Conservation (phyloP, 2,329 filamentous ascomycete genomes). For the Tothia fuscella region DNA sequence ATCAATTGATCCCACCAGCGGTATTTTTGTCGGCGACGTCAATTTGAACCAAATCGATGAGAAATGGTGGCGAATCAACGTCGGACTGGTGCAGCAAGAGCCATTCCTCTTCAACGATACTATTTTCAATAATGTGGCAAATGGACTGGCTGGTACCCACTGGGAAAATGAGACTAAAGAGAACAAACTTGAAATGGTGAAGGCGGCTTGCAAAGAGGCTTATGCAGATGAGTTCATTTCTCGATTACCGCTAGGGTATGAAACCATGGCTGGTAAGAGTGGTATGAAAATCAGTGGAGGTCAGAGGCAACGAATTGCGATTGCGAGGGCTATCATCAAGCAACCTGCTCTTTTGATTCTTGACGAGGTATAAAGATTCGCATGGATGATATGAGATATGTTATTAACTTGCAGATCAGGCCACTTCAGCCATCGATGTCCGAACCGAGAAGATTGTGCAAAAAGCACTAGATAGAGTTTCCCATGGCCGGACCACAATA, state of each 20-base stretch:
- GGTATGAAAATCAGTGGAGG: conserved; percentile 67
- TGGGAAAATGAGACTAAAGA: conserved; percentile 43
- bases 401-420: too few species aligned
- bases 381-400: too few species aligned
- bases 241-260: conserved; percentile 44
- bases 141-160: conserved; percentile 24
- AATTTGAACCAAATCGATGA: conserved; percentile 23
- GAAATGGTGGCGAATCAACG: conserved; percentile 34
- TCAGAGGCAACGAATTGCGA: conserved; percentile 71
- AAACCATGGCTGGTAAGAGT: conserved; percentile 62
- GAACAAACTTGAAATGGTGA: conserved; percentile 43
- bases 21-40: conserved; percentile 18
- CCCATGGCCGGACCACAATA: conserved; percentile 56
- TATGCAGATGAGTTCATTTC: conserved; percentile 27
- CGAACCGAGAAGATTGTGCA: conserved; percentile 43
- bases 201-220: conserved; percentile 28
- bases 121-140: conserved; percentile 27
- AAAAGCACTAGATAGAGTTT: conserved; percentile 46
- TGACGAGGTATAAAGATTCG: too few species aligned
- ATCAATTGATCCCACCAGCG: neutral
- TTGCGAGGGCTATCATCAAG: conserved; percentile 58
- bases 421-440: conserved; percentile 55
- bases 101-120: conserved; percentile 30
- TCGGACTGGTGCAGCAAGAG: conserved; percentile 31
- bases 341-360: conserved; percentile 55